Evolutionary conservation across 2,329 filamentous ascomycete genomes (phyloP).

Genomic region (Albifimbria verrucaria): DNA sequence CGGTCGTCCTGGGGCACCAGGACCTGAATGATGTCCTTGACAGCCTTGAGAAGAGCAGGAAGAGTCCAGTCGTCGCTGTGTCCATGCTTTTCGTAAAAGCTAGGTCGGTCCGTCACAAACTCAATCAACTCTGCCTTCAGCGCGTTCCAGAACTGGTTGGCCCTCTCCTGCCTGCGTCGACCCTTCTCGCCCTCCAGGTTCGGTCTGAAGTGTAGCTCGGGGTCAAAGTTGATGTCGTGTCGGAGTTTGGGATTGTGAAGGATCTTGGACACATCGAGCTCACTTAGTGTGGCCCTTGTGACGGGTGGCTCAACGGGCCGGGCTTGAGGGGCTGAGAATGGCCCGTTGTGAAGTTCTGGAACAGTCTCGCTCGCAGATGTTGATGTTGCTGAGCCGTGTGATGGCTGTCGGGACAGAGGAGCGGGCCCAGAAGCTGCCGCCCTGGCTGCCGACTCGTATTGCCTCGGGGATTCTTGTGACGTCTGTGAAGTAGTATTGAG

Average conservation of each 20-base stretch:
- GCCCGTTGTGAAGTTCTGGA: constrained; percentile 9
- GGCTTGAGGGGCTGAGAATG: constrained; percentile 17
- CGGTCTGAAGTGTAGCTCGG: constrained; percentile 86
- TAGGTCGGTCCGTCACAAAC: constrained; percentile 48
- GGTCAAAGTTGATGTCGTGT: constrained; percentile 95
- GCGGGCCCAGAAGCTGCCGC: constrained; percentile 24
- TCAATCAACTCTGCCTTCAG: constrained; percentile 52
- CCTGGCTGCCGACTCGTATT: constrained; percentile 28
- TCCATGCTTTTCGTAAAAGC: constrained; percentile 47
- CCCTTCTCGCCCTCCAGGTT: constrained; percentile 88
- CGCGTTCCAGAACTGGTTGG: constrained; percentile 78
- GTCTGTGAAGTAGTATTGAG: constrained; percentile 26
- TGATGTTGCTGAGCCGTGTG: constrained; percentile 28
- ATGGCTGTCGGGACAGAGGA: constrained; percentile 31
- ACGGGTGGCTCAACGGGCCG: constrained; percentile 67
- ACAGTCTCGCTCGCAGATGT: constrained; percentile 20
- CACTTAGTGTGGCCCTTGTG: constrained; percentile 78
- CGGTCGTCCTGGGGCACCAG: constrained; percentile 85
- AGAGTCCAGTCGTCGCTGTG: constrained; percentile 60
- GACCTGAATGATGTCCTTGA: constrained; percentile 84
- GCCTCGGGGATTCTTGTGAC: constrained; percentile 36
- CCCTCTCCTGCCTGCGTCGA: constrained; percentile 71
- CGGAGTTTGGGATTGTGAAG: constrained; percentile 72
- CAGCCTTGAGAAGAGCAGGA: constrained; percentile 72
- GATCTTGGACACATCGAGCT: constrained; percentile 87